These are phyloP conservation scores for Dalbergia oliveri DNA, from an alignment of 306 rosid species.

Conservation along the genomic window DNA sequence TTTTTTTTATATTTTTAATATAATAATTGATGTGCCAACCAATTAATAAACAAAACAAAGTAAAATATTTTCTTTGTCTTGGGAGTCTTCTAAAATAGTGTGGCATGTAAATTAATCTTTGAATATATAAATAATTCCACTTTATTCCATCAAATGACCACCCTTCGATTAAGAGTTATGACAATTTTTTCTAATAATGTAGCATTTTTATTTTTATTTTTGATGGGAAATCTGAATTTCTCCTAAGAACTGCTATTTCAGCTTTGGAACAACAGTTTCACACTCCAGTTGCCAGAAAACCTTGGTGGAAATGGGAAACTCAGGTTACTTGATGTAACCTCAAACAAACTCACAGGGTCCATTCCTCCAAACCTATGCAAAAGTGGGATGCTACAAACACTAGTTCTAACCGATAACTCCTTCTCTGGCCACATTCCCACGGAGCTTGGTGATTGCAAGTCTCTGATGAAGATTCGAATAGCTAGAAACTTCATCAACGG, in stretches of 20 bases:
- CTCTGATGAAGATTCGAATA: conserved; percentile 57
- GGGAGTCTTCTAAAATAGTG: too few relatives aligned
- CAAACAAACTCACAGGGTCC: conserved; percentile 62
- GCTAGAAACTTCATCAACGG: conserved; percentile 57
- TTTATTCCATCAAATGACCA: too few relatives aligned
- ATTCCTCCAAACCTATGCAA: conserved; percentile 33
- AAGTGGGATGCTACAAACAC: conserved; percentile 44
- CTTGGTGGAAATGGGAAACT: conserved; percentile 63
- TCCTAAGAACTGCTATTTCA: conserved; percentile 43
- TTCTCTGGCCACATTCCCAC: conserved; percentile 65
- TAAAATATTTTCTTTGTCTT: too few relatives aligned
- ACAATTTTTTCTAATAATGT: too few relatives aligned
- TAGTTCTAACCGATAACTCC: conserved; percentile 57
- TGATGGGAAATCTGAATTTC: too few relatives aligned
- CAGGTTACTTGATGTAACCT: conserved; percentile 51
- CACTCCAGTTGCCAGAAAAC: conserved; percentile 57
- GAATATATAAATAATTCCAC: too few relatives aligned
- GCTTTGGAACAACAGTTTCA: conserved; percentile 69
- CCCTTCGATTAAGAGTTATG: too few relatives aligned
- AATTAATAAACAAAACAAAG: too few relatives aligned
- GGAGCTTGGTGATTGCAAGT: conserved; percentile 56
- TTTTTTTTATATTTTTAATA: too few relatives aligned
- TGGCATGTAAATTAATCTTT: too few relatives aligned
- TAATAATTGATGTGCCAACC: too few relatives aligned
- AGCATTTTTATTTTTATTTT: too few relatives aligned